A percentile compares a stretch with the other conserved stretches of the same genome.
Conservation (phyloP, 768 basidiomycete species). For the Boletus tomentosulus region DNA sequence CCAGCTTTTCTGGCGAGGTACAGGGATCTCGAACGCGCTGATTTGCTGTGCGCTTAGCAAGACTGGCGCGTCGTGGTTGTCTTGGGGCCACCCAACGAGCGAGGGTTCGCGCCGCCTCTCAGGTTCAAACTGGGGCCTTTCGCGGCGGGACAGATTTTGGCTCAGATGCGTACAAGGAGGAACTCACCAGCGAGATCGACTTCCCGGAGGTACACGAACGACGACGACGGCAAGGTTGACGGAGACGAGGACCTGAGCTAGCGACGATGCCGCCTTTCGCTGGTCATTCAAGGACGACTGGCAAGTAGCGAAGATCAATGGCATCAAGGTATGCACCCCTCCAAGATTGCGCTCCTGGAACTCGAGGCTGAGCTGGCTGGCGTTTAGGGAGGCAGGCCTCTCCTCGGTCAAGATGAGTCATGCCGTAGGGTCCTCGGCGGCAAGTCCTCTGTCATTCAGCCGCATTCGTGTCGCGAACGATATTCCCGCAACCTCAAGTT, state of each 20-base stretch:
- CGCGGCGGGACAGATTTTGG: not conserved
- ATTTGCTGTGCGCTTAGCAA: no score
- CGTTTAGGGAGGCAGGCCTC: not conserved
- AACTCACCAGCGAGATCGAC: not conserved
- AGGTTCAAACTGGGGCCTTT: not conserved
- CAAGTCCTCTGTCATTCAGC: no score
- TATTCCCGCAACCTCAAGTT: no score
- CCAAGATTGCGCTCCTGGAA: not conserved
- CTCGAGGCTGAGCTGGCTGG: not conserved
- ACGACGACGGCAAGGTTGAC: not conserved
- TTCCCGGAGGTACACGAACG: not conserved
- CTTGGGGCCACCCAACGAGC: no score
- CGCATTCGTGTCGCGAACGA: no score
- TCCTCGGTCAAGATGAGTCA: not conserved
- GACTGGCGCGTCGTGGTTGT: no score
- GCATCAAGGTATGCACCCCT: not conserved
- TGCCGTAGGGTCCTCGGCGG: no score
- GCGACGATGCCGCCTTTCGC: not conserved
- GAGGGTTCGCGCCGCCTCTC: not conserved
- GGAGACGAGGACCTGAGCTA: not conserved
- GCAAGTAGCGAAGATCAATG: not conserved
- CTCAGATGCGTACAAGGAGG: not conserved
- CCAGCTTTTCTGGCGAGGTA: no score
- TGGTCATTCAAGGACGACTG: not conserved
- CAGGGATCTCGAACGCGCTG: no score